Evolutionary conservation across 495 filamentous ascomycete species (phyloP), one percentile per base, ranked within the genome.

Genomic region (Viridothelium virens): DNA sequence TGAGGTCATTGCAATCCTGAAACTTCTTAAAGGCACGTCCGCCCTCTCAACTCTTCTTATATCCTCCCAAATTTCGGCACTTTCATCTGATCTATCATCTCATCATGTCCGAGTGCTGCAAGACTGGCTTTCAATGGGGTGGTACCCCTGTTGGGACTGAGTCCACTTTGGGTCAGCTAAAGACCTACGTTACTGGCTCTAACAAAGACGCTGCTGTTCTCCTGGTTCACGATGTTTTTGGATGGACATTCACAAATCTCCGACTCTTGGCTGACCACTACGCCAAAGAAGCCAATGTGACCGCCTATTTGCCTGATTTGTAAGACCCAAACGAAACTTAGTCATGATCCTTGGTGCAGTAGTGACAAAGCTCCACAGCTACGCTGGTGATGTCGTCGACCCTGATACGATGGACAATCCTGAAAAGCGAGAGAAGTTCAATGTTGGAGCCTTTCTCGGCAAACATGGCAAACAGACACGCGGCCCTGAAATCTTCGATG

Each of bases 401-500:
- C 63, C 64, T 5, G 77, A 80, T 0, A 61, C 36, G 3, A 72
- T 84, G 1, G 34, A 18, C 12, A 38, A 64, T 34, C 68, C 79
- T 25, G 73, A 75, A 7, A 73, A 73, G 34, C 77, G 61, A 44
- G 72, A 72, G 38, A 71, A 75, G 3, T 66, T 85, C 61, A 78
- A 86, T 66, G 12, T 84, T 0, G 33, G 56, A 5, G 72, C 44
- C 7, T 83, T 80, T 62, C 14, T 70, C 10, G 48, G 38, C 12
- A 74, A 77, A 10, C 72, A 86, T 65, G 68, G 63, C 41, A 82
- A 82, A 59, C 76, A 77, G 1, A 67, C 74, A 14, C 83, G 84
- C 50, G 79, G 80, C 61, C 79, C 80, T 0, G 82, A 86, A 70
- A 82, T 87, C 50, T 70, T 82, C 53, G 78, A 70, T 0, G 80